These are phyloP conservation scores for Epichloe typhina DNA, from an alignment of 2,329 filamentous ascomycete species.

Conservation along the genomic window DNA sequence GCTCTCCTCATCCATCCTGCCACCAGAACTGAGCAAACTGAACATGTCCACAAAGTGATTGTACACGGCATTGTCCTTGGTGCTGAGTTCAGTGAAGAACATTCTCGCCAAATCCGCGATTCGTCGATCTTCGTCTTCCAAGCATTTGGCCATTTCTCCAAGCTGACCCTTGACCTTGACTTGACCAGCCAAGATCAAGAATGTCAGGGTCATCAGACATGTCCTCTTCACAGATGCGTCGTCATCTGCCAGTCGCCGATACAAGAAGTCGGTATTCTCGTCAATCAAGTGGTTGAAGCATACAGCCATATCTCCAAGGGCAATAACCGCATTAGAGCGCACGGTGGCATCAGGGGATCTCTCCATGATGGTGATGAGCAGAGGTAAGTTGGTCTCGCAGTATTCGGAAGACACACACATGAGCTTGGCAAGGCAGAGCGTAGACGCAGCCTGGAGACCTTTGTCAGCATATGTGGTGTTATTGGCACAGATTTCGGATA, in stretches of 20 bases:
- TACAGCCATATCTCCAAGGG: slow-evolving; percentile 95
- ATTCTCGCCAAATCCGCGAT: slow-evolving; percentile 89
- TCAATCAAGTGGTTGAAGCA: slow-evolving; percentile 99
- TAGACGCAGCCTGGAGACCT: slow-evolving; percentile 83
- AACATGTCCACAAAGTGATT: slow-evolving; percentile 99
- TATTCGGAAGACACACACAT: slow-evolving; percentile 98
- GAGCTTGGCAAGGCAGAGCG: slow-evolving; percentile 87
- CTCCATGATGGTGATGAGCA: slow-evolving; percentile 97
- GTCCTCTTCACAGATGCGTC: slow-evolving; percentile 90
- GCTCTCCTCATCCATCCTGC: slow-evolving; percentile 67
- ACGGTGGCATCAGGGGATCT: slow-evolving; percentile 84
- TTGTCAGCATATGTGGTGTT: slow-evolving; percentile 86
- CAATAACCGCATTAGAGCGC: slow-evolving; percentile 90
- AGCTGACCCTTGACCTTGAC: slow-evolving; percentile 99
- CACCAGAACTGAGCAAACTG: slow-evolving; percentile 74
- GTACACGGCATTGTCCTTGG: slow-evolving; percentile 97
- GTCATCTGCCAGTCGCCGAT: slow-evolving; percentile 78
- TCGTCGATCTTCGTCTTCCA: slow-evolving; percentile 89
- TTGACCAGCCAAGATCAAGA: slow-evolving; percentile 90
- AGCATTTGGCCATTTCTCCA: slow-evolving; percentile 97
- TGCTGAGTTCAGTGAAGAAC: slow-evolving; percentile 97
- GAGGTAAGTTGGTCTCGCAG: slow-evolving; percentile 81
- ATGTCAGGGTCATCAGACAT: slow-evolving; percentile 95
- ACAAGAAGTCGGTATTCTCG: slow-evolving; percentile 97
- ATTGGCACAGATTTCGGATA: slow-evolving; percentile 86